These are phyloP conservation scores for Quercus phellos DNA, from an alignment of 331 rosid species.

Conservation along the genomic window DNA sequence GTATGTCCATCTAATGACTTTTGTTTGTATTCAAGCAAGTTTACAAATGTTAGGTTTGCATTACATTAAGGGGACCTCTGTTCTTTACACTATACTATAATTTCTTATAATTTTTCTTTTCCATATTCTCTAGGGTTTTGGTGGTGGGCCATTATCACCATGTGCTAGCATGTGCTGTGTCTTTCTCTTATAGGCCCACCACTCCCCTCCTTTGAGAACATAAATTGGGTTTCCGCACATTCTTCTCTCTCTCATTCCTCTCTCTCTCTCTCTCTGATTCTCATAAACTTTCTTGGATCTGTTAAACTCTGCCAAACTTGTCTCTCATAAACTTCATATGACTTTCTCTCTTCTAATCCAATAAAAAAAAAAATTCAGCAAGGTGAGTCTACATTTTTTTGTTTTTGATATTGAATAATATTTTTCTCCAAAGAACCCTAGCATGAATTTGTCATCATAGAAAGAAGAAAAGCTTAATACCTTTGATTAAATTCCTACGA, in stretches of 20 bases:
- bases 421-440: neutral
- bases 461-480: neutral
- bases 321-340: conserved; percentile 7
- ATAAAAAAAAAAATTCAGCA: neutral
- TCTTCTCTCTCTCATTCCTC: conserved; percentile 39
- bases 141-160: conserved; percentile 74
- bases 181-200: conserved; percentile 75
- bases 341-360: neutral
- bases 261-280: conserved; percentile 13
- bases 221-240: conserved; percentile 56
- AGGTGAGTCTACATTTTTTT: neutral
- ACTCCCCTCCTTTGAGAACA: conserved; percentile 45
- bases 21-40: conserved; percentile 63
- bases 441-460: neutral
- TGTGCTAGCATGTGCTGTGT: conserved; percentile 98
- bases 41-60: conserved; percentile 61
- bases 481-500: neutral
- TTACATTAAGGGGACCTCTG: conserved; percentile 46
- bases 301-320: conserved; percentile 26
- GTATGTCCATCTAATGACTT: conserved; percentile 37
- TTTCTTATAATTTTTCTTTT: conserved; percentile 22
- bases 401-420: neutral
- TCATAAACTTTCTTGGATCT: conserved; percentile 33
- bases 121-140: conserved; percentile 44
- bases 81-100: conserved; percentile 27